Conservation (phyloP, 441 rosid species). For the Melastoma candidum region DNA sequence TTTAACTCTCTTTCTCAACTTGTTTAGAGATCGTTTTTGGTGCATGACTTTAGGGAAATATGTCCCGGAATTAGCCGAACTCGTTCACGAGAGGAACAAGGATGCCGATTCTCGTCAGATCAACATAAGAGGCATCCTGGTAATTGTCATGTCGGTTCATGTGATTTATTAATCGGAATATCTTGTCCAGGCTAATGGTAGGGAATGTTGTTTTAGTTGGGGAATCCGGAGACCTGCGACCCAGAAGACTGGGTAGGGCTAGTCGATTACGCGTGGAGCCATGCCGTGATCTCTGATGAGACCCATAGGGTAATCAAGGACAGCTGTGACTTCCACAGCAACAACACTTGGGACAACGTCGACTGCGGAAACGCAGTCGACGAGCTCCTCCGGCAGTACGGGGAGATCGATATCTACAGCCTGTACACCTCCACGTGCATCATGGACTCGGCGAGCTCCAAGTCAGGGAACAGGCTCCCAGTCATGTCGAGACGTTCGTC, state of each 20-base stretch:
- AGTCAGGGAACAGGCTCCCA: conserved; percentile 17
- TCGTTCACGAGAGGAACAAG: conserved; percentile 55
- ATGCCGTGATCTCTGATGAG: conserved; percentile 85
- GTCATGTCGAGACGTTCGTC: conserved; percentile 31
- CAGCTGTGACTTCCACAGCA: conserved; percentile 60
- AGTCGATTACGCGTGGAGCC: conserved; percentile 97
- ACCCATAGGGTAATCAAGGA: conserved; percentile 43
- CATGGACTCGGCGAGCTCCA: conserved; percentile 29
- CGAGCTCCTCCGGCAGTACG: conserved; percentile 60
- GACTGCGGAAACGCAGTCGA: conserved; percentile 47
- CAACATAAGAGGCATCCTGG: conserved; percentile 81
- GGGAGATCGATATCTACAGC: conserved; percentile 83
- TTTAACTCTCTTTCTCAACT: neutral
- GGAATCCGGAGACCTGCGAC: conserved; percentile 80
- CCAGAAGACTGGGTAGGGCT: conserved; percentile 87
- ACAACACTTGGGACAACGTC: conserved; percentile 48
- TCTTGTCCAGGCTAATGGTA: neutral
- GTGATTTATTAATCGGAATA: neutral
- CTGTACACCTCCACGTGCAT: conserved; percentile 73
- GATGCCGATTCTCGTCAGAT: conserved; percentile 41
- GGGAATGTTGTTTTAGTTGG: conserved; percentile 33
- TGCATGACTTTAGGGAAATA: conserved; percentile 51
- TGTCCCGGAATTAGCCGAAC: conserved; percentile 75
- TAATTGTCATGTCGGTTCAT: conserved; percentile 18
- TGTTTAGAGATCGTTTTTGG: neutral